A percentile compares a stretch with the other conserved stretches of the same genome.
Evolutionary conservation across 2,329 filamentous ascomycete genomes (phyloP).

Genomic region (Colletotrichum cuscutae): DNA sequence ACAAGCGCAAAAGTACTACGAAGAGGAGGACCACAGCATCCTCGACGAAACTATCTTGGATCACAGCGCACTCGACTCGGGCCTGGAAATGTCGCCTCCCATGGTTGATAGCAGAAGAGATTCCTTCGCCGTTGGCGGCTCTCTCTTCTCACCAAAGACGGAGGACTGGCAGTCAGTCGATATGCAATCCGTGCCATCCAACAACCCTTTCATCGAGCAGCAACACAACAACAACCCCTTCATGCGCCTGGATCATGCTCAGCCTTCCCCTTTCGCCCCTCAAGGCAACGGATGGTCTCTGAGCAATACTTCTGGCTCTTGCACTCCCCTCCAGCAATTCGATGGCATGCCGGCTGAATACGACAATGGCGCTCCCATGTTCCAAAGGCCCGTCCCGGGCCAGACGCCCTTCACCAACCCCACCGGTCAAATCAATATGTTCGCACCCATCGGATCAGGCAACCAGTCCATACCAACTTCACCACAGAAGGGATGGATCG

Average conservation of each 20-base stretch:
- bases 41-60: slow-evolving; percentile 71
- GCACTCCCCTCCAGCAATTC: slow-evolving; percentile 78
- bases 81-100: slow-evolving; percentile 70
- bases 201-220: slow-evolving; percentile 70
- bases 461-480: slow-evolving; percentile 64
- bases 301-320: slow-evolving; percentile 73
- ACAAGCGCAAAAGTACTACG: slow-evolving; percentile 66
- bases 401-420: slow-evolving; percentile 67
- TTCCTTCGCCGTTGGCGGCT: slow-evolving; percentile 67
- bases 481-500: slow-evolving; percentile 69
- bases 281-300: slow-evolving; percentile 68
- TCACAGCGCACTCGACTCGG: slow-evolving; percentile 68
- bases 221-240: slow-evolving; percentile 73
- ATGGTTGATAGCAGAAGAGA: slow-evolving; percentile 72
- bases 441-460: slow-evolving; percentile 59
- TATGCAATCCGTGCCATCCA: slow-evolving; percentile 72
- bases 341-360: slow-evolving; percentile 70
- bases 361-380: slow-evolving; percentile 63
- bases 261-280: slow-evolving; percentile 52
- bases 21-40: slow-evolving; percentile 69
- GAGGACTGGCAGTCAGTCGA: slow-evolving; percentile 73
- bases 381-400: slow-evolving; percentile 62
- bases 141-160: slow-evolving; percentile 73
- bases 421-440: slow-evolving; percentile 62
- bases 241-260: slow-evolving; percentile 68